phyloP scores from a whole-genome alignment of 345 rosid species.

The Populus pruinosa region DNA sequence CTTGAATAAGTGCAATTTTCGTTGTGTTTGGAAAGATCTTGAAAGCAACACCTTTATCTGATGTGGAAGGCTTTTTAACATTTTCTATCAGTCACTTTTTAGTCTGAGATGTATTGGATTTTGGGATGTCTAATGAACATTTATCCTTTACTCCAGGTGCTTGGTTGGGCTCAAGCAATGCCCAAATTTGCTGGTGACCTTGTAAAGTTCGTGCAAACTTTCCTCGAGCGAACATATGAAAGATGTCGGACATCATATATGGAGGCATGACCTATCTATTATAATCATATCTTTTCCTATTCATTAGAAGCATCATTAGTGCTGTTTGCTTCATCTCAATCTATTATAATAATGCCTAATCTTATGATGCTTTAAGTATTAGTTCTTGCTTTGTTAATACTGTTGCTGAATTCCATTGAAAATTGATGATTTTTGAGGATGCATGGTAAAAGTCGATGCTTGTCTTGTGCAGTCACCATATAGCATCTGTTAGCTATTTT shows the following conservation, averaged over 20 bases:
- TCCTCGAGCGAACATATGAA: constrained; percentile 95
- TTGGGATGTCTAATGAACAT: background rate
- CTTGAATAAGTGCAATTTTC: background rate
- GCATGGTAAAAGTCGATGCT: background rate
- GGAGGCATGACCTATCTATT: constrained; percentile 50
- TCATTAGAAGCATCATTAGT: background rate
- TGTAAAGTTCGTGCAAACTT: constrained; percentile 89
- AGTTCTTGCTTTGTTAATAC: background rate
- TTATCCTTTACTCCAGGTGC: constrained; percentile 50
- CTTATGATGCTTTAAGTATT: background rate
- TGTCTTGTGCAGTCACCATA: constrained; percentile 4
- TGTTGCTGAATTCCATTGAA: background rate
- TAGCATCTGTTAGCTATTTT: constrained; percentile 18
- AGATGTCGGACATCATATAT: constrained; percentile 95
- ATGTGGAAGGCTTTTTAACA: background rate
- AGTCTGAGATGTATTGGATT: background rate
- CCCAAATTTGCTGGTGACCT: constrained; percentile 95
- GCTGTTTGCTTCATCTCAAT: background rate
- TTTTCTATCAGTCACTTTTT: background rate
- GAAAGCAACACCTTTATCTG: background rate
- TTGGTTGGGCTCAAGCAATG: constrained; percentile 99
- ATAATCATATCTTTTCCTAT: background rate
- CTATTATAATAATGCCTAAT: background rate
- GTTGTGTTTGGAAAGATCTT: background rate
- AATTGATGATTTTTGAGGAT: background rate